Conservation (phyloP, 1,284 basidiomycete species). For the Cryptococcus neoformans region DNA sequence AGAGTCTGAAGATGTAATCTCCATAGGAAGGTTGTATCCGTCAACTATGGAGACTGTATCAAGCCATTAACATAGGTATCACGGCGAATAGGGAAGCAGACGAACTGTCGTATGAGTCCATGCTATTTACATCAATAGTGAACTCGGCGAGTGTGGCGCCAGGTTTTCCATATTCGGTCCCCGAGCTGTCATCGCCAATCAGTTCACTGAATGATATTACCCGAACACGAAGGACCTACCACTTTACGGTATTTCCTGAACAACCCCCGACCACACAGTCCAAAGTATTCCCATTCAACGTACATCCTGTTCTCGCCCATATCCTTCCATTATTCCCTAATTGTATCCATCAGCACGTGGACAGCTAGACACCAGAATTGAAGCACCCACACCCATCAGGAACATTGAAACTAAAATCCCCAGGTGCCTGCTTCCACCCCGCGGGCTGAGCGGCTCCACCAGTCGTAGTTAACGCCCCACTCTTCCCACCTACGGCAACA, state of each 20-base stretch:
- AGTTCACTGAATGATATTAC: not conserved
- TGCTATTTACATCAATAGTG: slow-evolving; percentile 1
- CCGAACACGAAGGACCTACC: slow-evolving; percentile 10
- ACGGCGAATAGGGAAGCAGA: not conserved
- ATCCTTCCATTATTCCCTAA: slow-evolving; percentile 12
- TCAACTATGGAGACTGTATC: slow-evolving; percentile 28
- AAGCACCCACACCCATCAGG: slow-evolving; percentile 18
- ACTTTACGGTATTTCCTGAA: slow-evolving; percentile 3
- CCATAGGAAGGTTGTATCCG: slow-evolving; percentile 26
- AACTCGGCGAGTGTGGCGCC: slow-evolving; percentile 27
- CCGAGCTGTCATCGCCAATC: slow-evolving; percentile 1
- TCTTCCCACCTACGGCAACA: slow-evolving; percentile 10
- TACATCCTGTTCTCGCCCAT: slow-evolving; percentile 24
- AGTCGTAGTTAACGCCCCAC: not conserved
- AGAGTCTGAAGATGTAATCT: slow-evolving; percentile 14
- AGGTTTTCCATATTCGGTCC: slow-evolving; percentile 8
- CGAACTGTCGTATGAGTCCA: slow-evolving; percentile 25
- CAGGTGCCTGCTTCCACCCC: slow-evolving; percentile 9
- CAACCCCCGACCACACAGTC: slow-evolving; percentile 21
- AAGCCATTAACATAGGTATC: no score
- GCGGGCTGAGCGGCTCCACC: slow-evolving; percentile 7
- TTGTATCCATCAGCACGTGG: not conserved
- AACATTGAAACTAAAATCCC: slow-evolving; percentile 11
- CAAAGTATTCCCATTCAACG: slow-evolving; percentile 5
- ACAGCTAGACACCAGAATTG: no score